Percentiles rank a stretch among this genome's conserved stretches.
These are phyloP conservation scores for Backusella morwellensis DNA, from an alignment of 192 early-diverging fungal genomes.

Conservation along the genomic window DNA sequence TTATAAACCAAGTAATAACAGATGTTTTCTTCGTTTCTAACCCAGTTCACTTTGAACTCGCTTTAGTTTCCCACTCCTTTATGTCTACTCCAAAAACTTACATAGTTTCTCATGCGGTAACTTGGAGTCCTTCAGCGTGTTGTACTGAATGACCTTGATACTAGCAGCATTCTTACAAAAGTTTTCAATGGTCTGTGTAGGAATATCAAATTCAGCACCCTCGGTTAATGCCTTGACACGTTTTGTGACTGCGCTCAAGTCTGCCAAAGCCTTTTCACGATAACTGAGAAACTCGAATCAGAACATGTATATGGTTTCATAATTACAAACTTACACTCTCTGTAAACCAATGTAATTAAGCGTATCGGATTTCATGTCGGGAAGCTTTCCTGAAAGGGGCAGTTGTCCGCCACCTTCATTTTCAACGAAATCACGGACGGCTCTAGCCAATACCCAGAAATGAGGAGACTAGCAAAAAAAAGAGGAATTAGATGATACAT, in stretches of 20 bases:
- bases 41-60: constrained; percentile 37
- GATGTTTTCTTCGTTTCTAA: constrained; percentile 57
- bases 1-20: constrained; percentile 63
- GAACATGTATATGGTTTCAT: not conserved
- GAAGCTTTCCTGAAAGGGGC: constrained; percentile 83
- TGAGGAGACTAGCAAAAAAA: constrained; percentile 36
- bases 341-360: constrained; percentile 82
- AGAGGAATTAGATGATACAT: too few relatives aligned
- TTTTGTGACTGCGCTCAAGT: constrained; percentile 49
- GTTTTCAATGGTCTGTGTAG: constrained; percentile 63
- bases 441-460: constrained; percentile 88
- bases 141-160: constrained; percentile 68
- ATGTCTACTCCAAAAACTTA: constrained; percentile 15
- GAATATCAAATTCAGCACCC: constrained; percentile 48
- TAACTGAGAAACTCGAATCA: constrained; percentile 47
- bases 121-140: constrained; percentile 57
- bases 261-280: constrained; percentile 75
- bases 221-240: constrained; percentile 49
- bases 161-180: constrained; percentile 83
- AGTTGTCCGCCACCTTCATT: constrained; percentile 69
- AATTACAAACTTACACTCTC: constrained; percentile 56
- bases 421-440: constrained; percentile 75
- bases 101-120: constrained; percentile 47
- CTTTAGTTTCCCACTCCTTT: not conserved
- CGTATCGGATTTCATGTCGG: constrained; percentile 98